phyloP scores from a whole-genome alignment of 192 early-diverging fungal species.

The Coemansia sp. region DNA sequence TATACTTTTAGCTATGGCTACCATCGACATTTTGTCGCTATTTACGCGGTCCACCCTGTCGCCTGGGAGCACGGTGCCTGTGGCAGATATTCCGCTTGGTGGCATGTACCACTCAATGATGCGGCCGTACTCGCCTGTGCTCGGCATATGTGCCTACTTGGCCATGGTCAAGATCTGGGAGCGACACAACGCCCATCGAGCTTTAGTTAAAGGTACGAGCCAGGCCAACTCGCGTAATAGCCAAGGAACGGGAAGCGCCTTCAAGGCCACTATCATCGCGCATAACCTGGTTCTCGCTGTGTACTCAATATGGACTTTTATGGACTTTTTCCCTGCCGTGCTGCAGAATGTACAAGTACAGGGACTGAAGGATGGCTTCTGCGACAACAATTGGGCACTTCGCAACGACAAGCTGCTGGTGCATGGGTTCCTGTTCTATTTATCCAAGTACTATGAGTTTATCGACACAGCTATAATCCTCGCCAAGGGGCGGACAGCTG shows the following conservation, averaged over 20 bases:
- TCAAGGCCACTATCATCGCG: conserved; percentile 75
- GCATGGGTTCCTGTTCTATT: conserved; percentile 84
- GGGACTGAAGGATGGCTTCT: conserved; percentile 63
- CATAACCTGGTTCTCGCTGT: conserved; percentile 72
- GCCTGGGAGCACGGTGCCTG: conserved; percentile 2
- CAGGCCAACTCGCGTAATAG: background rate
- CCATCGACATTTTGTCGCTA: background rate
- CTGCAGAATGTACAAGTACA: conserved; percentile 57
- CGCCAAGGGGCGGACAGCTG: conserved; percentile 67
- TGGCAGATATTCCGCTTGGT: conserved; percentile 60
- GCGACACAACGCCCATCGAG: conserved; percentile 10
- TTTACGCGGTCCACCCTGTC: background rate
- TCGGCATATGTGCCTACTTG: conserved; percentile 37
- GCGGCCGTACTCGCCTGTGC: conserved; percentile 63
- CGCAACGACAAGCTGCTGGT: conserved; percentile 70
- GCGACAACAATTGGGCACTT: conserved; percentile 62
- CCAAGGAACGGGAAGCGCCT: conserved; percentile 20
- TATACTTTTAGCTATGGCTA: background rate
- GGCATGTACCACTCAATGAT: conserved; percentile 65
- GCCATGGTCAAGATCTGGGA: conserved; percentile 25
- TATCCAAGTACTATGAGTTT: conserved; percentile 88
- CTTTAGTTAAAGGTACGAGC: background rate
- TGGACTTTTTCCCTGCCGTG: conserved; percentile 59
- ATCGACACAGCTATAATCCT: conserved; percentile 86
- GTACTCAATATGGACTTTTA: conserved; percentile 76